Base-by-base conservation (phyloP, 495 filamentous ascomycete genomes). In the Aeminium ludgeri region DNA sequence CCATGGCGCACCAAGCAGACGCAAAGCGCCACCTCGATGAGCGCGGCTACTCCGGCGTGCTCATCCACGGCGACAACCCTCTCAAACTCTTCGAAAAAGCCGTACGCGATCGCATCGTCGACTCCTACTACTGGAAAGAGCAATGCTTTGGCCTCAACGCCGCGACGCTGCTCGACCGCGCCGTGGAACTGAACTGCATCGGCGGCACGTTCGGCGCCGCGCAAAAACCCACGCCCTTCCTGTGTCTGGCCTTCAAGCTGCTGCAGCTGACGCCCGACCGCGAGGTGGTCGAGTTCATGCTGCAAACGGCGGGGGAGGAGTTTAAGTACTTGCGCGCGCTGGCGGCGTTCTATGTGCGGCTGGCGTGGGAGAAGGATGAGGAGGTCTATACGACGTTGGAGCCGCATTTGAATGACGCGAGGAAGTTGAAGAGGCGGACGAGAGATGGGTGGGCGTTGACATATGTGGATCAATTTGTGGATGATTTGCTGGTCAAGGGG, bases 81-180 rank as follows among this genome's bases (percentile, higher is more conserved):
- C 77, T 81, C 6, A 81, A 79, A 6, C 82, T 95, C 29, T 76
- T 95, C 65, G 86, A 95, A 53, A 89, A 86, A 56, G 76, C 83
- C 11, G 82, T 92, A 43, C 80, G 85, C 44, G 87, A 97, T 57
- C 85, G 89, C 53, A 95, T 97, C 59, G 74, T 82, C 41, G 82
- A 92, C 46, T 80, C 74, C 48, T 89, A 91, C 63, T 97, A 94
- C 65, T 97, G 83, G 81, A 94, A 95, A 61, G 91, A 96, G 58
- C 86, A 94, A 59, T 91, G 86, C 56, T 97, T 95, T 64, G 89
- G 80, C 17, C 65, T 97, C 45, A 96, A 96, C 62, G 83, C 85
- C 40, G 82, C 66, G 49, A 94, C 79, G 38, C 68, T 95, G 1
- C 80, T 91, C 49, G 83, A 94, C 64, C 85, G 89, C 25, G 86